Base-by-base conservation (phyloP, 768 basidiomycete species). In the Suillus sp. region DNA sequence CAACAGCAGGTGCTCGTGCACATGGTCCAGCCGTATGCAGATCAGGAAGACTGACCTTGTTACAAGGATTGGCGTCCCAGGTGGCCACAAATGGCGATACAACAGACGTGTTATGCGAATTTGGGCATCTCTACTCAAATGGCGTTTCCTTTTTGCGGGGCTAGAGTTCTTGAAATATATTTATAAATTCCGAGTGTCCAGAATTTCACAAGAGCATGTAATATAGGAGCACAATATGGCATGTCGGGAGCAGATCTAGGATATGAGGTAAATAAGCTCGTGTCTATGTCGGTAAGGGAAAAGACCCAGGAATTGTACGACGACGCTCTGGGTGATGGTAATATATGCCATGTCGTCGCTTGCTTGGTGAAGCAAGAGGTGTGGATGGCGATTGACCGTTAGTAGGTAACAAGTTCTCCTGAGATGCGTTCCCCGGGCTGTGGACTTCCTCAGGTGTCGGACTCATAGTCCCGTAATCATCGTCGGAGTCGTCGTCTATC, bases 291-390 rank as follows among this genome's bases (percentile, higher is more conserved):
- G 30, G 51, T 1, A 45, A 47, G 20, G 75, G 70, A 67, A 89
- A 89, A 3, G 86, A 87, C 4, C 88, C 89, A 5, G 88, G 89
- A 62, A 89, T 79, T 0, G 74, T 70, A 69, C 81, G 62, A 54
- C 76, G 76, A 45, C 80, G 80, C 70, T 95, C 93, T 0, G 93
- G 93, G 73, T 93, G 93, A 72, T 93, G 93, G 67, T 89, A 94
- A 69, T 93, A 93, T 32, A 91, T 93, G 38, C 85, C 84, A 73
- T 92, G 89, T 34, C 90, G 79, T 66, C 84, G 87, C 62, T 78
- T 73, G 63, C 80, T 71, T 20, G 81, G 77, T n/a, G 80, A 78
- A 7, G 78, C 73, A 53, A 75, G 51, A 56, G 73, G 51, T 25
- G 73, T 66, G 8, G 75, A 67, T 32, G 72, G 40, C n/a, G 60